Evolutionary conservation across 179 eudicot genomes (phyloP).

Genomic region (Carnegiea gigantea): DNA sequence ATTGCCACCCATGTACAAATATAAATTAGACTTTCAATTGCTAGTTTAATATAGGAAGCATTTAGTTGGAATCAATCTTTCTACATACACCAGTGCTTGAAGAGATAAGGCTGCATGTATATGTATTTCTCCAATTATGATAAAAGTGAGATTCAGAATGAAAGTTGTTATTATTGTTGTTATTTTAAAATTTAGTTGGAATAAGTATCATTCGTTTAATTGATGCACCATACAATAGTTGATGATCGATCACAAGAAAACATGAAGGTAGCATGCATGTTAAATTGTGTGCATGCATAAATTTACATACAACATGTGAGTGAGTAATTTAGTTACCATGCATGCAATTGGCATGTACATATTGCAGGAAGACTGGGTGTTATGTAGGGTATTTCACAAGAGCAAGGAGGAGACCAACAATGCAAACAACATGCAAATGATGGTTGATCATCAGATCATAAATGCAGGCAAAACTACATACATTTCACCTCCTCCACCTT

Average conservation of each 20-base stretch:
- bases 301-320: too few relatives aligned
- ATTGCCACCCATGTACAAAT: neutral
- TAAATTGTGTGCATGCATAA: too few relatives aligned
- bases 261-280: neutral
- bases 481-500: neutral
- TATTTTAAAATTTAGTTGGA: too few relatives aligned
- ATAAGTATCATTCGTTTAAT: too few relatives aligned
- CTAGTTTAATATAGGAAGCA: neutral
- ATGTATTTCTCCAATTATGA: too few relatives aligned
- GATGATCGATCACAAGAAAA: too few relatives aligned
- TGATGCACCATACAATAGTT: too few relatives aligned
- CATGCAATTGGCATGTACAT: neutral
- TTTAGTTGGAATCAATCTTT: too few relatives aligned
- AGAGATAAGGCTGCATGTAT: too few relatives aligned
- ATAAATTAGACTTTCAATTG: neutral
- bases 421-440: neutral
- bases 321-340: neutral
- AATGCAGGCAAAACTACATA: neutral
- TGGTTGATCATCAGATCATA: neutral
- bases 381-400: slow-evolving; percentile 80
- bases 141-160: too few relatives aligned
- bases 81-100: too few relatives aligned
- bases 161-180: too few relatives aligned
- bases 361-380: slow-evolving; percentile 81
- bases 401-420: slow-evolving; percentile 33